Evolutionary conservation across 2,329 filamentous ascomycete genomes (phyloP), one percentile per base, ranked within the genome.

Genomic region (Rutstroemia sp.): DNA sequence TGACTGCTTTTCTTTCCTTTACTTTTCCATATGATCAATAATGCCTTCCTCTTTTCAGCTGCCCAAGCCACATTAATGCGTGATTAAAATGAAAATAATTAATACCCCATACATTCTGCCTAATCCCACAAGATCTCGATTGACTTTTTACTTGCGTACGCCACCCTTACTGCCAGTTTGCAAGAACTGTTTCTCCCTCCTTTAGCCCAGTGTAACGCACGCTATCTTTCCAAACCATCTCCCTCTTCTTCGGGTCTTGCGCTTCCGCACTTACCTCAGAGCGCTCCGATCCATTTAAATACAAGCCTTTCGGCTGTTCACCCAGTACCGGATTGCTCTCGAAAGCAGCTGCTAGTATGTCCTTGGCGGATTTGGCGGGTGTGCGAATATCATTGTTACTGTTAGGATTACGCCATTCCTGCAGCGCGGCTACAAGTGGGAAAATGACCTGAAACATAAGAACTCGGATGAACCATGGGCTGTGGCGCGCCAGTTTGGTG

Each of bases 261-360:
- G 69, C 64, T 46, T 72, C 72, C n/a, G 61, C 63, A 14, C 64
- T 63, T 3, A 65, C 67, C 48, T 65, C 63, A 3, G 58, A 16
- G 51, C 65, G 63, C 5, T 69, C 68, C 34, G 63, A 64, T 5
- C 72, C 72, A 52, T 73, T 68, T 19, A 72, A 59, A 57, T 73
- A 73, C 27, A 71, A 44, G 21, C 60, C 55, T 55, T 67, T 68
- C 8, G 66, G 70, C n/a, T 55, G 58, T 25, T 62, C 60, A 4
- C 66, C 67, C 0, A 65, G 60, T 10, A 58, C 53, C 16, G 25
- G 23, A 2, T 66, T 59, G 8, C 63, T 57, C 17, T 70, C 64
- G 49, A 73, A 71, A 44, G 65, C 67, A 23, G 71, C 66, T 4
- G 61, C 59, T 19, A 72, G 39, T 27, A 65, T 62, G 59, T 74